A percentile compares a stretch with the other conserved stretches of the same genome.
These are phyloP conservation scores for Ogataea henricii DNA, from an alignment of 805 yeast genomes.

Conservation along the genomic window DNA sequence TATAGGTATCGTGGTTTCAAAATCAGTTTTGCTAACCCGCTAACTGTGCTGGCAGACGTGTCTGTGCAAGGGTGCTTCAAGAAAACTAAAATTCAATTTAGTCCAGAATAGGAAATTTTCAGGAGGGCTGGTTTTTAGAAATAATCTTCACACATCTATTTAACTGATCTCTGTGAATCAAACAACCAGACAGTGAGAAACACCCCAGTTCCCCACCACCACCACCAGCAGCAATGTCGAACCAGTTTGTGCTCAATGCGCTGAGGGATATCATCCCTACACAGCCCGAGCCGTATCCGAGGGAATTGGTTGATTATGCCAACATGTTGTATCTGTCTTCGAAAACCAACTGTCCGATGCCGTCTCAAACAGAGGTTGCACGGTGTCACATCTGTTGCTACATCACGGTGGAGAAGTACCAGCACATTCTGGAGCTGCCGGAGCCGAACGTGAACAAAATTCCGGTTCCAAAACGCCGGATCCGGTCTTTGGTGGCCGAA, in stretches of 20 bases:
- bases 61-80: slow-evolving; percentile 12
- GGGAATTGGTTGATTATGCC: slow-evolving; percentile 40
- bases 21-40: no score
- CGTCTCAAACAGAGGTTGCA: slow-evolving; percentile 60
- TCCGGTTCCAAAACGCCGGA: slow-evolving; percentile 54
- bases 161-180: neutral
- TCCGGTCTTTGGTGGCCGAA: slow-evolving; percentile 44
- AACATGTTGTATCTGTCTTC: slow-evolving; percentile 54
- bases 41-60: slow-evolving; percentile 1
- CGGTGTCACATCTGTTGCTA: slow-evolving; percentile 69
- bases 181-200: no score
- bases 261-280: slow-evolving; percentile 55
- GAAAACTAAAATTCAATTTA: slow-evolving; percentile 6
- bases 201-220: neutral
- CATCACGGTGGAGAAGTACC: slow-evolving; percentile 55
- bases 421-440: slow-evolving; percentile 45
- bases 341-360: slow-evolving; percentile 47
- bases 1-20: no score
- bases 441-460: slow-evolving; percentile 51
- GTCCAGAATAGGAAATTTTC: slow-evolving; percentile 10
- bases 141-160: neutral
- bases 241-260: slow-evolving; percentile 36
- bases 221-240: slow-evolving; percentile 28
- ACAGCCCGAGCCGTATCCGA: slow-evolving; percentile 45
- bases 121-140: slow-evolving; percentile 13